Evolutionary conservation across 208 protist genomes (phyloP), one percentile per base, ranked within the genome.

Genomic region (Leishmania tarentolae): DNA sequence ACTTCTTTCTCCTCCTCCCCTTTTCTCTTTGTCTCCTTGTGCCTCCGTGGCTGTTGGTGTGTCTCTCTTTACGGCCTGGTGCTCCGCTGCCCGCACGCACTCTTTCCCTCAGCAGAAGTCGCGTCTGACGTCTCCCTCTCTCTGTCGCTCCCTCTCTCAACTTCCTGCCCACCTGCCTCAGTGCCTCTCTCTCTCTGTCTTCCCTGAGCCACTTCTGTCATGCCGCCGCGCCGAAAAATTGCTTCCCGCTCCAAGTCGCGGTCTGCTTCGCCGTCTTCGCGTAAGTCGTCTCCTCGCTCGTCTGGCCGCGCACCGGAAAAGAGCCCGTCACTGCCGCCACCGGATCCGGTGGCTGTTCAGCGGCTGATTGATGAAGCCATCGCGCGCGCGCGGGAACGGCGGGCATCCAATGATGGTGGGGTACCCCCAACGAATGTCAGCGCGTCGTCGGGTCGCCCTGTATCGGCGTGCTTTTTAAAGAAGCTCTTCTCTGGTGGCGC

Each of bases 361-460:
- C 82, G 83, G 56, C 83, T 96, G 47, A 92, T 97, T 65, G 91
- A 96, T 61, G 87, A 94, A 44, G 94, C 94, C 35, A 81, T 95
- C 19, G 85, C 88, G 4, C 86, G 87, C 52, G 93, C 90, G 8
- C 90, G 76, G 37, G 76, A 71, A 53, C 71, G 80, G 35, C 83
- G 86, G 19, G 78, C 76, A 2, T 70, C 80, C 42, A 47, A 46
- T 42, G 63, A 56, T 70, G 53, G 53, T 21, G 47, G 77, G 8
- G 47, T 42, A 21, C 17, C 56, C 0, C n/a, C 42, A 13, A 37
- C 71, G 31, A 46, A 19, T 66, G 52, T 53, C 9, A 13, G 35
- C 8, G 44, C 66, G 0, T 28, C 63, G 17, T 8, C 71, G 11
- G 35, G 21, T 50, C 75, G n/a, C 0, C 66, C 76, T 59, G 56